Evolutionary conservation across 257 asterid species (phyloP), one percentile per base, ranked within the genome.

Genomic region (Anisodus tanguticus): DNA sequence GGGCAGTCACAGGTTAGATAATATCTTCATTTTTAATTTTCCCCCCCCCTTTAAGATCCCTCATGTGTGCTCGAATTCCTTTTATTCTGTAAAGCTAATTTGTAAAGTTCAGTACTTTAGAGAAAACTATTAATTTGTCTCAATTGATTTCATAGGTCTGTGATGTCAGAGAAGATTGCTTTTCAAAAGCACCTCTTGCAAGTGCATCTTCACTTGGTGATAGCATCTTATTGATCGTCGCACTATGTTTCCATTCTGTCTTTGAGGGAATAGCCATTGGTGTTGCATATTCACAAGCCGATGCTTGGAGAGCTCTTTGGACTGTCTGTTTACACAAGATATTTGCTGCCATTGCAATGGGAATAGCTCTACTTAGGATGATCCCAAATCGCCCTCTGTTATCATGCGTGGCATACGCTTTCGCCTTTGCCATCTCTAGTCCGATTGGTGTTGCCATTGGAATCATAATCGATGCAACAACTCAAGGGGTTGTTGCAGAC

Each of bases 231-330:
- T 47, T 95, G 74, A 94, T 95, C 17, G 89, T 86, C 0, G 98
- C 98, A 0, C 89, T 95, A 35, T 95, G 98, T 88, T 95, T 95
- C 87, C 98, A 95, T 57, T 95, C 98, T 0, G 91, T 95, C 59
- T 95, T 95, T n/a, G 98, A 95, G 84, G 98, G 98, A 7, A 95
- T 95, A 9, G 98, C 98, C 3, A 95, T 95, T 0, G 98, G 98
- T 19, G 98, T 95, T 47, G 97, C 98, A 6, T 93, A 94, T 87
- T 90, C 97, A 0, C 70, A 91, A 83, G 91, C 93, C 1, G 97
- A 93, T 47, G 97, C 98, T 45, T 95, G 98, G 98, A 91, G 92
- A 80, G 93, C 98, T 15, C 95, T 95, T 4, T 95, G 98, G 97
- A 94, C 98, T 0, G 97, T 94, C 43, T 87, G 91, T 53, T 90